phyloP scores from a whole-genome alignment of 768 basidiomycete species.

The Pulveroboletus sp. region DNA sequence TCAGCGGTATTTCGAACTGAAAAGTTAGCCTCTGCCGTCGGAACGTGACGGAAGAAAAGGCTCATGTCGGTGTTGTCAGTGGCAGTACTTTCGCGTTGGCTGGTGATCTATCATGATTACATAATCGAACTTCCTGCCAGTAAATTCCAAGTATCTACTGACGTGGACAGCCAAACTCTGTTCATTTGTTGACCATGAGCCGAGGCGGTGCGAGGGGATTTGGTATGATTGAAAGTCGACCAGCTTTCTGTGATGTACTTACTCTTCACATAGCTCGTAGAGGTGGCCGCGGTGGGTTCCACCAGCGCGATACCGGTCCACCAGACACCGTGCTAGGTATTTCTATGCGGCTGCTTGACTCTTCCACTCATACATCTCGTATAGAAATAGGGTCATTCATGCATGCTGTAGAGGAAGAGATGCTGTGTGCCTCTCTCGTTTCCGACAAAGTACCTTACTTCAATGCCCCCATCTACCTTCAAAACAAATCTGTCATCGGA shows the following conservation, averaged over 20 bases:
- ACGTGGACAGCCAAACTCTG: too few relatives aligned
- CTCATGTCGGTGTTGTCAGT: slow-evolving; percentile 26
- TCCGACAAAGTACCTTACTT: slow-evolving; percentile 95
- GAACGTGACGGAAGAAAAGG: slow-evolving; percentile 31
- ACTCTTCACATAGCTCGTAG: slow-evolving; percentile 44
- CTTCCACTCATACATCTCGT: slow-evolving; percentile 6
- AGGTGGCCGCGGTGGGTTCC: slow-evolving; percentile 64
- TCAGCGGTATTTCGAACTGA: slow-evolving; percentile 12
- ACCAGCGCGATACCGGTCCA: slow-evolving; percentile 70
- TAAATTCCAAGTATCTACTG: too few relatives aligned
- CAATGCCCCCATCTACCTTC: slow-evolving; percentile 96
- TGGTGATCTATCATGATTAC: slow-evolving; percentile 10
- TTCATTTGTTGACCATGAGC: slow-evolving; percentile 34
- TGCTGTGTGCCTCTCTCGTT: slow-evolving; percentile 86
- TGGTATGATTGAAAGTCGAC: slow-evolving; percentile 13
- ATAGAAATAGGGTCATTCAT: slow-evolving; percentile 89
- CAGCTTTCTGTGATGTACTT: neutral
- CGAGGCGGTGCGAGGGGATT: slow-evolving; percentile 53
- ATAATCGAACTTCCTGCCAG: slow-evolving; percentile 13
- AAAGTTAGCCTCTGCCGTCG: slow-evolving; percentile 26
- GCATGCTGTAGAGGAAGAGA: slow-evolving; percentile 96
- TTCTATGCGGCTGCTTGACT: neutral
- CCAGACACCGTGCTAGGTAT: slow-evolving; percentile 74
- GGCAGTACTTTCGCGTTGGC: neutral
- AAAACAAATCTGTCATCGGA: slow-evolving; percentile 93